phyloP scores from a whole-genome alignment of 768 basidiomycete species.

The Russula ochroleuca region DNA sequence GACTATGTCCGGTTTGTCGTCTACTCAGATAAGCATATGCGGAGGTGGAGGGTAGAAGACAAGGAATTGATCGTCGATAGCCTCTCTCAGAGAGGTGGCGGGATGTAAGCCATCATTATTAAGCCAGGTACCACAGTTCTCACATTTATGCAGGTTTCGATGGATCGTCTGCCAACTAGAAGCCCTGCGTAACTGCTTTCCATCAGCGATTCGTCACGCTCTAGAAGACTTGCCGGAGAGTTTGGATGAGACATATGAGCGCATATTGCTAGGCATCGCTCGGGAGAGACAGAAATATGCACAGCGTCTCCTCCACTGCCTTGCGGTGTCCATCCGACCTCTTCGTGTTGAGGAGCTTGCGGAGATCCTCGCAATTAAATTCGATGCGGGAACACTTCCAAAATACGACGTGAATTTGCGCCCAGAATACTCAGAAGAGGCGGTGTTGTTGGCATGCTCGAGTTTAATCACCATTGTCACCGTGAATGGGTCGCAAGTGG shows the following conservation, averaged over 20 bases:
- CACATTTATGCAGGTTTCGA: neutral
- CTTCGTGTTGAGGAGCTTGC: neutral
- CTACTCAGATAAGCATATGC: neutral
- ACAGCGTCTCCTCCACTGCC: neutral
- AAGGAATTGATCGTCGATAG: neutral
- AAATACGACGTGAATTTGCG: neutral
- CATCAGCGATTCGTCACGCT: neutral
- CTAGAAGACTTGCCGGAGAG: neutral
- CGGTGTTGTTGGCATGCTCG: neutral
- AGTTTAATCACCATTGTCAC: neutral
- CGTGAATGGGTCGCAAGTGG: neutral
- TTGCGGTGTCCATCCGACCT: neutral
- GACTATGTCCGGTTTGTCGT: neutral
- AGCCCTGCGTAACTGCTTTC: neutral
- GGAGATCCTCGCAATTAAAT: neutral
- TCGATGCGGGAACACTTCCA: neutral
- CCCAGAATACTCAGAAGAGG: neutral
- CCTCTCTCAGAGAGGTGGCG: neutral
- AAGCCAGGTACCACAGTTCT: neutral
- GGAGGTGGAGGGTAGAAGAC: neutral
- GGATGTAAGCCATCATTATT: neutral
- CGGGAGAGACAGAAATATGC: neutral
- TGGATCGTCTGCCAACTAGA: slow-evolving; percentile 3
- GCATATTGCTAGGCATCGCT: neutral
- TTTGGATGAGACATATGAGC: slow-evolving; percentile 1